These are phyloP conservation scores for Fusarium albosuccineum DNA, from an alignment of 2,329 filamentous ascomycete genomes.

Conservation along the genomic window DNA sequence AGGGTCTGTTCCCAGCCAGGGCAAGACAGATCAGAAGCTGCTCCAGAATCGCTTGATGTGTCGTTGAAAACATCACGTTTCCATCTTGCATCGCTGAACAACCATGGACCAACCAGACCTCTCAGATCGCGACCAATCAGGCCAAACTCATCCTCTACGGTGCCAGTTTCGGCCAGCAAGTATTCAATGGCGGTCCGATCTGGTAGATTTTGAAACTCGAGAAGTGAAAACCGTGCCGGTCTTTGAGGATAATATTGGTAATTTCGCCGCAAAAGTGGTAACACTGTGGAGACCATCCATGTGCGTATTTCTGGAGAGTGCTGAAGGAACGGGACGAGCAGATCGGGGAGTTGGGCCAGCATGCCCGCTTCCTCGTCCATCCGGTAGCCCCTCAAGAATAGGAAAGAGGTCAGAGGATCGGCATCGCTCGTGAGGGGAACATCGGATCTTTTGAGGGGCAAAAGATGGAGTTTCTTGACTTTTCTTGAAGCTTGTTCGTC, in stretches of 20 bases:
- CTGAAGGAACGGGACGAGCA: constrained; percentile 77
- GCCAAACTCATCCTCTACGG: constrained; percentile 53
- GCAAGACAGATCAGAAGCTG: constrained; percentile 55
- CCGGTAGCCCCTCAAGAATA: constrained; percentile 75
- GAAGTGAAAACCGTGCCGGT: constrained; percentile 65
- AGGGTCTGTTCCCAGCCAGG: constrained; percentile 78
- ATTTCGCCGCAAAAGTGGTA: constrained; percentile 77
- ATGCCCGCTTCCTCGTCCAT: constrained; percentile 81
- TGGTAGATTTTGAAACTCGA: constrained; percentile 72
- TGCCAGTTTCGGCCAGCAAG: constrained; percentile 70
- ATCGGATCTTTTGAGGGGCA: constrained; percentile 66
- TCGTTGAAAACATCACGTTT: constrained; percentile 41
- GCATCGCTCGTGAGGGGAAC: constrained; percentile 61
- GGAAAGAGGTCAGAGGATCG: constrained; percentile 72
- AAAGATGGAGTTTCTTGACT: constrained; percentile 72
- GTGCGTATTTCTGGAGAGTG: constrained; percentile 71
- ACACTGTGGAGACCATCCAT: constrained; percentile 77
- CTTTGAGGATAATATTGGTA: constrained; percentile 75
- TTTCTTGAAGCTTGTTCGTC: constrained; percentile 75
- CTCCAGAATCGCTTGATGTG: constrained; percentile 40
- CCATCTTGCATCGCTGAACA: constrained; percentile 74
- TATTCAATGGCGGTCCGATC: constrained; percentile 71
- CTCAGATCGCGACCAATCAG: constrained; percentile 74
- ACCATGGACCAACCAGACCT: constrained; percentile 79
- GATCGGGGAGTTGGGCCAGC: constrained; percentile 73